Conservation (phyloP, 2,329 filamentous ascomycete species). For the Arthrobotrys sinensis region DNA sequence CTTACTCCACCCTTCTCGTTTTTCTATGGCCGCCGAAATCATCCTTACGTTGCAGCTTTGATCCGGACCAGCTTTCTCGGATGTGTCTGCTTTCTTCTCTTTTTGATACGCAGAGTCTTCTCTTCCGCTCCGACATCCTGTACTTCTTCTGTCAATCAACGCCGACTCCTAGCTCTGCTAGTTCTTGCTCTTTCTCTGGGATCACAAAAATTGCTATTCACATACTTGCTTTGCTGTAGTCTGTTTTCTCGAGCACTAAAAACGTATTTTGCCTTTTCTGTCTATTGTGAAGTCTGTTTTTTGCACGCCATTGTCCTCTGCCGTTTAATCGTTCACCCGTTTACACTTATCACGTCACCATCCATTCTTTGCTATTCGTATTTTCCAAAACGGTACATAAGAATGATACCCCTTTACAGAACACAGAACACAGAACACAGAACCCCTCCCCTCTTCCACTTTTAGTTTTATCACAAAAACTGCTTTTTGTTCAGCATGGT, state of each 20-base stretch:
- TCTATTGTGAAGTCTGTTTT: background rate
- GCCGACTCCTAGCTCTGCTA: conserved; percentile 29
- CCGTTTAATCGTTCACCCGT: background rate
- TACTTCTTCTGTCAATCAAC: conserved; percentile 36
- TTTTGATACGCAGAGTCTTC: conserved; percentile 2
- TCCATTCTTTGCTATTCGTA: conserved; percentile 6
- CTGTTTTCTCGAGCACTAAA: conserved; percentile 22
- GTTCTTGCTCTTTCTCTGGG: background rate
- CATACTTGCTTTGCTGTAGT: conserved; percentile 21
- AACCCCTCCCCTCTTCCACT: background rate
- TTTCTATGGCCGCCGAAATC: conserved; percentile 26
- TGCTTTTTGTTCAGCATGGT: background rate
- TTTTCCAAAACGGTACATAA: conserved; percentile 53
- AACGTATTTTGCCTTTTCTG: conserved; percentile 34
- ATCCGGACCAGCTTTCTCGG: background rate
- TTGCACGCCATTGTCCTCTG: conserved; percentile 3
- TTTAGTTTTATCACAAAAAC: background rate
- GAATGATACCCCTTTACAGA: conserved; percentile 59
- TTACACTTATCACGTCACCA: conserved; percentile 6
- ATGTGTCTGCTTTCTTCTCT: conserved; percentile 15
- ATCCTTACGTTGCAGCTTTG: background rate
- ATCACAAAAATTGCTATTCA: conserved; percentile 28
- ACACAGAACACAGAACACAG: conserved; percentile 14
- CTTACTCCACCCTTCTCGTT: background rate
- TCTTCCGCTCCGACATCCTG: conserved; percentile 12